Evolutionary conservation across 2,329 filamentous ascomycete genomes (phyloP).

Genomic region (Metarhizium rileyi): DNA sequence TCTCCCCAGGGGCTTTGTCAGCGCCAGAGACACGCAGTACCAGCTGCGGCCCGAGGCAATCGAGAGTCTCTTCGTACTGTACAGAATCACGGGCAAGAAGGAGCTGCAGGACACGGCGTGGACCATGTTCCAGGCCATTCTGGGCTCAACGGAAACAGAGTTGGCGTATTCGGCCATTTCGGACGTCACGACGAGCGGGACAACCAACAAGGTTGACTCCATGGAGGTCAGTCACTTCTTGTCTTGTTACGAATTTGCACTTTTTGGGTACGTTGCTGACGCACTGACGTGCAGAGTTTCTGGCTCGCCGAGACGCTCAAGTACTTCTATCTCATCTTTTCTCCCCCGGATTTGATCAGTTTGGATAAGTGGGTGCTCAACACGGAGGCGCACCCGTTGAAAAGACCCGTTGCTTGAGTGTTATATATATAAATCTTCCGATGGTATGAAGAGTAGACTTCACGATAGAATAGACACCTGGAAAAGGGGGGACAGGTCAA

Average conservation of each 20-base stretch:
- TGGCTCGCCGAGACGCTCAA: slow-evolving; percentile 69
- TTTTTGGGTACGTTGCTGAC: background rate
- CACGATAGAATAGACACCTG: background rate
- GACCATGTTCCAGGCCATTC: slow-evolving; percentile 40
- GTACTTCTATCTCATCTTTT: slow-evolving; percentile 65
- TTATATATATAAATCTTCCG: background rate
- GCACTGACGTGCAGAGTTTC: slow-evolving; percentile 42
- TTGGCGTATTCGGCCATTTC: slow-evolving; percentile 39
- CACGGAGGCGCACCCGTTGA: slow-evolving; percentile 30
- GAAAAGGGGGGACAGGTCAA: no score
- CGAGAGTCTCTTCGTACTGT: slow-evolving; percentile 43
- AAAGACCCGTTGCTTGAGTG: background rate
- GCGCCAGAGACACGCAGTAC: slow-evolving; percentile 39
- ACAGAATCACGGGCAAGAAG: slow-evolving; percentile 39
- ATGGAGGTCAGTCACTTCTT: slow-evolving; percentile 37
- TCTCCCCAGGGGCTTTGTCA: slow-evolving; percentile 52
- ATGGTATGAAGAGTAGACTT: background rate
- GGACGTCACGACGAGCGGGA: slow-evolving; percentile 23
- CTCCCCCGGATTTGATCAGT: slow-evolving; percentile 49
- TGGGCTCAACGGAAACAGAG: slow-evolving; percentile 34
- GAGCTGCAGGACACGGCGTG: slow-evolving; percentile 35
- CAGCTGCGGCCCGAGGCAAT: slow-evolving; percentile 42
- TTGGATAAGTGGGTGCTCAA: slow-evolving; percentile 58
- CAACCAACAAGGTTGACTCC: slow-evolving; percentile 40
- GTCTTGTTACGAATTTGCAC: background rate